A percentile compares a stretch with the other conserved stretches of the same genome.
phyloP scores from a whole-genome alignment of 2,329 filamentous ascomycete genomes.

The Pyrenochaeta sp. region DNA sequence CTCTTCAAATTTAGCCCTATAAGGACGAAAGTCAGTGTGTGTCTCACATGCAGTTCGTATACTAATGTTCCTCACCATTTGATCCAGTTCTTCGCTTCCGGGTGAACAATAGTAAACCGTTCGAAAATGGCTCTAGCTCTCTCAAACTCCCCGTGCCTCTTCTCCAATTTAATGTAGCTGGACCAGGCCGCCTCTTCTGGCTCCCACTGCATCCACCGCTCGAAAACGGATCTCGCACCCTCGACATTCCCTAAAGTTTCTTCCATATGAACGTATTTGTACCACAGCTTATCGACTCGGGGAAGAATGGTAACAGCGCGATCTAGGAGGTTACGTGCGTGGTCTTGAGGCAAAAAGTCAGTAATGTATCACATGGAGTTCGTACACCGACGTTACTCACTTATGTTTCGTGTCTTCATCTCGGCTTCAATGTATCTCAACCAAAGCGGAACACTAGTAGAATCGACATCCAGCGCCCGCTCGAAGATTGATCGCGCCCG shows the following conservation, averaged over 20 bases:
- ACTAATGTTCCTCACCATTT: constrained; percentile 66
- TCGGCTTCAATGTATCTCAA: constrained; percentile 94
- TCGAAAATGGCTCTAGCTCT: constrained; percentile 89
- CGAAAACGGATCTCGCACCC: constrained; percentile 91
- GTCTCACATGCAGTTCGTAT: too few relatives aligned
- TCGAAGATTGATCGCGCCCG: constrained; percentile 94
- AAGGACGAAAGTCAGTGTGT: too few relatives aligned
- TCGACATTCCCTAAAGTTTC: constrained; percentile 96
- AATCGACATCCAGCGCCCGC: constrained; percentile 88
- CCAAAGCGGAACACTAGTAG: constrained; percentile 87
- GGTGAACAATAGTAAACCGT: constrained; percentile 89
- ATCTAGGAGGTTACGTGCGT: constrained; percentile 92
- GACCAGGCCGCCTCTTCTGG: constrained; percentile 96
- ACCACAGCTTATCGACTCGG: constrained; percentile 95
- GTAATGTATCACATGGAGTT: too few relatives aligned
- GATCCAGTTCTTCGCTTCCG: constrained; percentile 96
- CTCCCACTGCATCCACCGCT: constrained; percentile 98
- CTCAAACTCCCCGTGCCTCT: constrained; percentile 91
- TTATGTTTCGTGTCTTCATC: constrained; percentile 78
- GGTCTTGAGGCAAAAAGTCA: constrained; percentile 61
- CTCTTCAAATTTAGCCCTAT: constrained; percentile 87
- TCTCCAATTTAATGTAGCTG: constrained; percentile 96
- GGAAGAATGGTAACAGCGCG: constrained; percentile 93
- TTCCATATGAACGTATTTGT: constrained; percentile 99
- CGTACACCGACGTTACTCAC: too few relatives aligned